Percentiles rank a stretch among this genome's conserved stretches.
These are phyloP conservation scores for Xylariaceae sp. DNA, from an alignment of 2,329 filamentous ascomycete species.

Conservation along the genomic window DNA sequence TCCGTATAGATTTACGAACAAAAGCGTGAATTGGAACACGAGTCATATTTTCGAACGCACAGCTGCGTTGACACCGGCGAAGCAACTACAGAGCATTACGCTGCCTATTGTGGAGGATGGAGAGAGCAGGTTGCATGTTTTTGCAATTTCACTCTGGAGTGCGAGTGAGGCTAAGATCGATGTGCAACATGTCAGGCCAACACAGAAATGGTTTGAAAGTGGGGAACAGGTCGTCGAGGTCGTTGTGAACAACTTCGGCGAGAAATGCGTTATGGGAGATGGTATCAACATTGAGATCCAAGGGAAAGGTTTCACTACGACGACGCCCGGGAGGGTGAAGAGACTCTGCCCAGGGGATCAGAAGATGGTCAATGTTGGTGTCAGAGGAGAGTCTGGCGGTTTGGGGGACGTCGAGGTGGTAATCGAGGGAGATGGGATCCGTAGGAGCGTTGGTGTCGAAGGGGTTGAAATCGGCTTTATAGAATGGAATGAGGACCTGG, in stretches of 20 bases:
- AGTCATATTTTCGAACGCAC: slow-evolving; percentile 47
- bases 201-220: slow-evolving; percentile 40
- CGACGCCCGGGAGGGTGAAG: slow-evolving; percentile 38
- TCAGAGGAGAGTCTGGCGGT: slow-evolving; percentile 29
- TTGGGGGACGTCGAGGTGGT: slow-evolving; percentile 23
- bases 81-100: slow-evolving; percentile 38
- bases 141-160: slow-evolving; percentile 39
- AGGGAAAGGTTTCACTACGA: slow-evolving; percentile 41
- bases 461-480: slow-evolving; percentile 33
- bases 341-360: slow-evolving; percentile 45
- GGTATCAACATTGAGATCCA: slow-evolving; percentile 32
- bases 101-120: slow-evolving; percentile 39
- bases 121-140: slow-evolving; percentile 41
- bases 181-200: slow-evolving; percentile 41
- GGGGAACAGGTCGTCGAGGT: slow-evolving; percentile 40
- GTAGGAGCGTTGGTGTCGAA: slow-evolving; percentile 6
- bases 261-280: slow-evolving; percentile 33
- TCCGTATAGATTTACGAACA: slow-evolving; percentile 39
- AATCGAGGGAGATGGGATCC: slow-evolving; percentile 16
- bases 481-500: slow-evolving; percentile 34
- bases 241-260: slow-evolving; percentile 24
- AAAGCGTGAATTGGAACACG: slow-evolving; percentile 30
- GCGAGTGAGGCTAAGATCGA: slow-evolving; percentile 15
- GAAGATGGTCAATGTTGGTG: slow-evolving; percentile 37
- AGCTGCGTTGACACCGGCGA: slow-evolving; percentile 36